Base-by-base conservation (phyloP, 805 yeast species). In the Wickerhamomyces chaumierensis region DNA sequence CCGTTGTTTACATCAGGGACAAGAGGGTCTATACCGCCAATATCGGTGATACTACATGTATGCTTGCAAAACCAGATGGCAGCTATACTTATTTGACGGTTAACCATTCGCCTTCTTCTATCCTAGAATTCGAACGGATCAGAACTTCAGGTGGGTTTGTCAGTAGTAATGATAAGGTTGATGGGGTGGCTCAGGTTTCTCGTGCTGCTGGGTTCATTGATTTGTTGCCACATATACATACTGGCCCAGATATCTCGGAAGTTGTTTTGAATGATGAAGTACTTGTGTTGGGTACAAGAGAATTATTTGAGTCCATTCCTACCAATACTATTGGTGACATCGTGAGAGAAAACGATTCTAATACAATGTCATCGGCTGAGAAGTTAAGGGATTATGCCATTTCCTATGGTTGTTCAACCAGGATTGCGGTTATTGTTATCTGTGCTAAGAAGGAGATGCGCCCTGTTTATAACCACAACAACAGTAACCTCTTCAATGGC, bases 81-180 rank as follows among this genome's bases (percentile, higher is more conserved):
- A 90, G 85, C 36, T 81, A 74, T 55, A 63, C 68, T n/a, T 63
- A 75, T 4, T 62, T 92, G 33, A 81, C 95, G 2, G 75, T 71
- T 18, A 75, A 78, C 40, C 96, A 92, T 57, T 86, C 81, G 45
- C 96, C 97, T 8, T 80, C 92, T 5, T 75, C 71, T 20, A 67
- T 81, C 23, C 68, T 66, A 33, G 94, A 85, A 48, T 82, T 82
- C 49, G 95, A 87, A 53, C 67, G 96, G 48, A 84, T 92, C 36
- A 68, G 97, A 51, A 82, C 83, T 2, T 75, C 94, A 18, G 97
- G 97, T 38, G 97, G 97, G 2, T 81, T 72, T 56, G 95, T 92
- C 11, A 75, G 84, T 9, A 81, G 83, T 16, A 82, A 81, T 50
- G 95, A 90, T 39, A 78, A 81, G 44, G 68, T 87, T 34, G 95